Conservation (phyloP, 169 alveolate species). For the Eimeria tenella region DNA sequence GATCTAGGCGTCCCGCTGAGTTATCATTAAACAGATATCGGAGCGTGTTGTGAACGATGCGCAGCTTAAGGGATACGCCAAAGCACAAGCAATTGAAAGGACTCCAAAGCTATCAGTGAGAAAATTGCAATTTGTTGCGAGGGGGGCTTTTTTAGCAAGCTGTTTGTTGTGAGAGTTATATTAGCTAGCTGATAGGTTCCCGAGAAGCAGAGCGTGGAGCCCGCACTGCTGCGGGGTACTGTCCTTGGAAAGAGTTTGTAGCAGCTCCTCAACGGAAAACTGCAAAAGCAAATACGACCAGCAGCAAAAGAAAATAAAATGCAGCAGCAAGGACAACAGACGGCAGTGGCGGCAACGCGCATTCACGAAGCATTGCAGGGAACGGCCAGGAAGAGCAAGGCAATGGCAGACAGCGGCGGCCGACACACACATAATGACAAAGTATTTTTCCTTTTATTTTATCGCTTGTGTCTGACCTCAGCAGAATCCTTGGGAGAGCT, state of each 20-base stretch:
- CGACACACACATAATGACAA: not conserved
- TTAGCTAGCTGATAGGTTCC: too few relatives aligned
- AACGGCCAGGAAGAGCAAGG: too few relatives aligned
- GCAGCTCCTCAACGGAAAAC: slow-evolving; percentile 60
- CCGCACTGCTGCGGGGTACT: slow-evolving; percentile 40
- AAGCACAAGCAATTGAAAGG: not conserved
- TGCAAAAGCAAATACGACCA: not conserved
- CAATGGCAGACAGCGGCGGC: not conserved
- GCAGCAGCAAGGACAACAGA: not conserved
- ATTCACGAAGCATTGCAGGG: too few relatives aligned
- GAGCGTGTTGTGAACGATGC: too few relatives aligned
- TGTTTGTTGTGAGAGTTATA: too few relatives aligned
- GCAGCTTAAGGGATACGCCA: too few relatives aligned
- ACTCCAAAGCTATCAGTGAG: not conserved
- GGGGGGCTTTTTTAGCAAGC: too few relatives aligned
- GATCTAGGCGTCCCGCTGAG: slow-evolving; percentile 21
- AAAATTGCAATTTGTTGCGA: too few relatives aligned
- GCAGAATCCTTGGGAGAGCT: not conserved
- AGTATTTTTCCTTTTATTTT: not conserved
- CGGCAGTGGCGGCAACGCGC: too few relatives aligned
- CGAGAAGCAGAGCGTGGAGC: too few relatives aligned
- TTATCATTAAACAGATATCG: too few relatives aligned
- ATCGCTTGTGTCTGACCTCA: not conserved
- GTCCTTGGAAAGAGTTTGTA: slow-evolving; percentile 47
- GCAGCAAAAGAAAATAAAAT: not conserved